Evolutionary conservation across 148 eudicot genomes (phyloP).

Genomic region (Mesembryanthemum crystallinum): DNA sequence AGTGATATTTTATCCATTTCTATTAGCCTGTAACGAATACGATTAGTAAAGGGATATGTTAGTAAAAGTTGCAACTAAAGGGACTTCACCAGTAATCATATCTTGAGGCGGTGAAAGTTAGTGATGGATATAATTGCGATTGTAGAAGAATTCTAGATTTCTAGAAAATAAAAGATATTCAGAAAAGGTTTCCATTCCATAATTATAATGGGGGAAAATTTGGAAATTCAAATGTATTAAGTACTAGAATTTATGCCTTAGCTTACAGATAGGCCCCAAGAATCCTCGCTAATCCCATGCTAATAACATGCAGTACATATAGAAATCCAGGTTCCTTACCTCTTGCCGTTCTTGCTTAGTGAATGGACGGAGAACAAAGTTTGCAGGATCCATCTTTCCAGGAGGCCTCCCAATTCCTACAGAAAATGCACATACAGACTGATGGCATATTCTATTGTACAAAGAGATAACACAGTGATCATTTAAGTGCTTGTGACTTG

Average conservation of each 20-base stretch:
- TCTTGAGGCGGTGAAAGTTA: too few species aligned
- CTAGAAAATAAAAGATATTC: too few species aligned
- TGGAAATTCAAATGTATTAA: not conserved
- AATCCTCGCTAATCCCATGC: not conserved
- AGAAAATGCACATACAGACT: not conserved
- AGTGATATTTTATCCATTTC: too few species aligned
- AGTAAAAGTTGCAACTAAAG: too few species aligned
- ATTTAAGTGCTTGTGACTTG: conserved; percentile 21
- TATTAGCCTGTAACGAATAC: too few species aligned
- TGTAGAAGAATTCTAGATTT: too few species aligned
- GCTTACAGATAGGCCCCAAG: not conserved
- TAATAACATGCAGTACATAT: not conserved
- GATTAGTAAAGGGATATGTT: too few species aligned
- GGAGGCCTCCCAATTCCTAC: conserved; percentile 97
- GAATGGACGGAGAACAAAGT: conserved; percentile 73
- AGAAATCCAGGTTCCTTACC: conserved; percentile 38
- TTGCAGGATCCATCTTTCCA: conserved; percentile 80
- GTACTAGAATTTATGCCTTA: not conserved
- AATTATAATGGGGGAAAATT: too few species aligned
- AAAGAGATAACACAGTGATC: not conserved
- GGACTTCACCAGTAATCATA: too few species aligned
- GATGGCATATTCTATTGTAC: not conserved
- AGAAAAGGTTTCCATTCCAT: too few species aligned
- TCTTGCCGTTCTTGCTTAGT: conserved; percentile 73
- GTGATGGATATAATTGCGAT: too few species aligned